These are phyloP conservation scores for Thielaviopsis populi DNA, from an alignment of 2,329 filamentous ascomycete genomes.

Conservation along the genomic window DNA sequence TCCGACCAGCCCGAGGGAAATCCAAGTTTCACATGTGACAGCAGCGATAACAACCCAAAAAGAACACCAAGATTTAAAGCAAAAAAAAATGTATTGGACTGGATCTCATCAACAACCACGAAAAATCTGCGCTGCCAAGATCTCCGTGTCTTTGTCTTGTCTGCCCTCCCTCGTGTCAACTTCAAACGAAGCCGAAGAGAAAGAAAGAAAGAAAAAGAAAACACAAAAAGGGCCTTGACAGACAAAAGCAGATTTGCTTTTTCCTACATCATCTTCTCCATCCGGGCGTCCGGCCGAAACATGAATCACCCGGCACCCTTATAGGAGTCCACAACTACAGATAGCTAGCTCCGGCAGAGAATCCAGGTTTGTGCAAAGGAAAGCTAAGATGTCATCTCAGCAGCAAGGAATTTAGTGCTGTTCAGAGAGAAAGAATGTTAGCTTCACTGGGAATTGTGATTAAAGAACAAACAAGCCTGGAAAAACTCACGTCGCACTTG, in stretches of 20 bases:
- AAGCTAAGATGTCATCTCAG: neutral
- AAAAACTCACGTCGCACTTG: conserved; percentile 7
- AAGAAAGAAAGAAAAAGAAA: neutral
- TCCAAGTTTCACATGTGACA: neutral
- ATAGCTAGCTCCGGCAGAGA: conserved; percentile 1
- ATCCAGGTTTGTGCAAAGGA: neutral
- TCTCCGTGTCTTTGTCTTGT: neutral
- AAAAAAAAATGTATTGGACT: conserved; percentile 4
- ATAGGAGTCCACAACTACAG: neutral
- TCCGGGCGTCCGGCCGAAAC: neutral
- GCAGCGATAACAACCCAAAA: neutral
- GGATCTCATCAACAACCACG: conserved; percentile 3
- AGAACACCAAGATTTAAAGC: neutral
- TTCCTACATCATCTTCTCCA: neutral
- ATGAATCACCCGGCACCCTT: neutral
- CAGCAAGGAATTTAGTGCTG: conserved; percentile 4
- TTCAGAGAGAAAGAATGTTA: neutral
- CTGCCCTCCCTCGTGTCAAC: neutral
- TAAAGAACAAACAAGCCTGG: neutral
- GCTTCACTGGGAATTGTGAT: neutral
- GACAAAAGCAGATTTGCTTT: neutral
- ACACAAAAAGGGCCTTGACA: neutral
- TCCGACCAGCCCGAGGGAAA: neutral
- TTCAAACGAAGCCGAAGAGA: neutral
- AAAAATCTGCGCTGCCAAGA: conserved; percentile 2